Base-by-base conservation (phyloP, 257 asterid genomes). In the Salvia splendens region DNA sequence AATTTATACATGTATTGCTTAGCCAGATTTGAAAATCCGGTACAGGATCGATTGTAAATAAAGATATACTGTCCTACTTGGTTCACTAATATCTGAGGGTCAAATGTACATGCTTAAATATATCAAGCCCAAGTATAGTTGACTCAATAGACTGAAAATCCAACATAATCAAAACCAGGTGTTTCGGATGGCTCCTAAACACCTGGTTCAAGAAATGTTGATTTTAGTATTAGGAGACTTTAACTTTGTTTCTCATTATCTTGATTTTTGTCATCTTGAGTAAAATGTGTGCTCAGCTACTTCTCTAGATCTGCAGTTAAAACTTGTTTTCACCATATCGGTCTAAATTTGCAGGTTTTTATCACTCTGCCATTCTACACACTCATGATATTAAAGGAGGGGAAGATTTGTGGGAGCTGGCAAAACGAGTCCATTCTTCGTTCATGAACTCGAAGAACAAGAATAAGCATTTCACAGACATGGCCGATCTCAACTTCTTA, bases 321-420 rank as follows among this genome's bases (percentile, higher is more conserved):
- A 61, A 75, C 57, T 14, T 46, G 14, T 43, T 54, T 54, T 30
- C 17, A 63, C 65, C 43, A 17, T 42, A 4, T 42, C 51, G 64
- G 57, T 64, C 33, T 24, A 24, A 36, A 4, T 4, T 20, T 69
- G 69, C 87, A 92, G 99, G 99, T 4, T 93, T 90, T 66, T 93
- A 86, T 65, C 92, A 88, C 79, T 86, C 99, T 5, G 99, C 95
- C n/a, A 81, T 93, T 64, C 66, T 93, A 15, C 88, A 88, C 82
- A 83, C 88, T 5, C 96, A 91, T 24, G 92, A 84, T 54, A 54
- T 89, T 0, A 73, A 77, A 28, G 92, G 83, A 17, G 30, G 88
- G 32, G 96, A 92, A 28, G 64, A 72, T 11, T 41, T 88, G 64
- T 90, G 95, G 97, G 95, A 84, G 3, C 70, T 90, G 49, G 92